Conservation (phyloP, 495 filamentous ascomycete species). For the Thozetella sp. region DNA sequence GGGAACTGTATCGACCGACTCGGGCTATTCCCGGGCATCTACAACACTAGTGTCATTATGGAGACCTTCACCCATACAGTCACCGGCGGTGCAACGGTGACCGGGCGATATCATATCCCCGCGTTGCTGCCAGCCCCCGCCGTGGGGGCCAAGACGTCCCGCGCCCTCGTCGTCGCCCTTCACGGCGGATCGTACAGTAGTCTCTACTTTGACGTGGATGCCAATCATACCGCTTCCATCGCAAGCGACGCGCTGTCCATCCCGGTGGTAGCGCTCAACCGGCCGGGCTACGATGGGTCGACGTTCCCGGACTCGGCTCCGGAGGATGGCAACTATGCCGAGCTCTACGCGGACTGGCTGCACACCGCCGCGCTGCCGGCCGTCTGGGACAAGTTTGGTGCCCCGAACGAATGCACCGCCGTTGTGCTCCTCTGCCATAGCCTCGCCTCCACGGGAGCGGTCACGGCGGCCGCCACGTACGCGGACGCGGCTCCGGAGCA, state of each 20-base stretch:
- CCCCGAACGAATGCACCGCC: constrained; percentile 15
- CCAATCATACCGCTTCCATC: constrained; percentile 21
- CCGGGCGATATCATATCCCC: background rate
- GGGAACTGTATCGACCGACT: too few species aligned
- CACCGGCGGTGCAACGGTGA: background rate
- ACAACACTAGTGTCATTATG: too few species aligned
- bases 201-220: constrained; percentile 33
- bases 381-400: constrained; percentile 30
- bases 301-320: constrained; percentile 15
- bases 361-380: constrained; percentile 27
- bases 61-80: too few species aligned
- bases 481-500: background rate
- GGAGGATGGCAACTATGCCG: constrained; percentile 11
- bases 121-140: background rate
- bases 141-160: background rate
- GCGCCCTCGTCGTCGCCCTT: constrained; percentile 30
- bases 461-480: constrained; percentile 24
- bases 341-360: constrained; percentile 25
- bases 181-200: constrained; percentile 35
- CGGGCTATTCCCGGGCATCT: too few species aligned
- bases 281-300: constrained; percentile 30
- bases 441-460: constrained; percentile 27
- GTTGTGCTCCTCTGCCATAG: constrained; percentile 34
- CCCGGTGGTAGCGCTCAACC: constrained; percentile 31
- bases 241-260: constrained; percentile 21